These are phyloP conservation scores for Colletotrichum phormii DNA, from an alignment of 2,329 filamentous ascomycete species.

Conservation along the genomic window DNA sequence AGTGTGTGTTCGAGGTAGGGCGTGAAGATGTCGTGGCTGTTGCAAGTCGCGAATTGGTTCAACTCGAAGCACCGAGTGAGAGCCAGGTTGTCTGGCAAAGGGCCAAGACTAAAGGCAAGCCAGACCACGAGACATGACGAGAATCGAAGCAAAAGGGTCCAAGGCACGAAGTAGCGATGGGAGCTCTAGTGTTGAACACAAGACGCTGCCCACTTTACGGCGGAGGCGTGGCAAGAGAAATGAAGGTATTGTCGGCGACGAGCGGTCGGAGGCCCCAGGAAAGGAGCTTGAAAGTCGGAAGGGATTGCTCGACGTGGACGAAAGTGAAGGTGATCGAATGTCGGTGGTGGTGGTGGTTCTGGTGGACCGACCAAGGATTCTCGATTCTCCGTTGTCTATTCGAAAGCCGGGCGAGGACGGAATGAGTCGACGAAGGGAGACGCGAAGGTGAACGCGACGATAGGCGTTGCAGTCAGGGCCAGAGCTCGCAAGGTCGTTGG, in stretches of 20 bases:
- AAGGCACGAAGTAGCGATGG: conserved; percentile 13
- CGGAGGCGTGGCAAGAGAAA: not conserved
- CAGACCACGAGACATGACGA: conserved; percentile 59
- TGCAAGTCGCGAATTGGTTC: conserved; percentile 23
- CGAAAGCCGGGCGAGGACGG: not conserved
- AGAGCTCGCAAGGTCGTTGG: conserved; percentile 23
- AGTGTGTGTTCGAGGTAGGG: conserved; percentile 14
- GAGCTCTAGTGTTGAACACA: conserved; percentile 10
- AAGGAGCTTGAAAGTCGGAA: not conserved
- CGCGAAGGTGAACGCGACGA: conserved; percentile 8
- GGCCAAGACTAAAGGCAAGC: conserved; percentile 60
- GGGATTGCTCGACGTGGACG: not conserved
- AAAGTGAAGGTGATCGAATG: conserved; percentile 1
- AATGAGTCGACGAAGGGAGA: conserved; percentile 14
- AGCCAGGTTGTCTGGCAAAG: conserved; percentile 53
- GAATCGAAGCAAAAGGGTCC: conserved; percentile 22
- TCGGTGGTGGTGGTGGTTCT: conserved; percentile 1
- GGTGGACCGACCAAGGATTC: not conserved
- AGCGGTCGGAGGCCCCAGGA: not conserved
- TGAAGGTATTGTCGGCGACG: conserved; percentile 12
- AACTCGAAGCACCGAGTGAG: conserved; percentile 17
- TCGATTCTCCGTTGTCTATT: conserved; percentile 6
- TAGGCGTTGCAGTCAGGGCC: conserved; percentile 4
- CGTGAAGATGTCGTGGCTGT: conserved; percentile 7
- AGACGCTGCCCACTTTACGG: conserved; percentile 5